Percentiles rank a stretch among this genome's conserved stretches.
These are phyloP conservation scores for Funneliformis caledonium DNA, from an alignment of 371 early-diverging fungal species.

Conservation along the genomic window DNA sequence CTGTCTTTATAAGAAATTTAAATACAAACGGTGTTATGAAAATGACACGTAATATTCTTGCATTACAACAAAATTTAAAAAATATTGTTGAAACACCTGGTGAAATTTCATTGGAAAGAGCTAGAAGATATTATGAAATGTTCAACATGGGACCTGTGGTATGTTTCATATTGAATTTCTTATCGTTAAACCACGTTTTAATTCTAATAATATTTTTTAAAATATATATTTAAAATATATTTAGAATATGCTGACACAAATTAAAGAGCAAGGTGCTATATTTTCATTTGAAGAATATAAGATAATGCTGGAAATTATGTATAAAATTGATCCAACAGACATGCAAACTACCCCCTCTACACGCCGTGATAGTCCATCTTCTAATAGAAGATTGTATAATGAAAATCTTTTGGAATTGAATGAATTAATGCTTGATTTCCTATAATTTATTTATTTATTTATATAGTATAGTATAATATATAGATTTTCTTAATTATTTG, in stretches of 20 bases:
- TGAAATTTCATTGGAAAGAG: slow-evolving; percentile 75
- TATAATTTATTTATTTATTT: slow-evolving; percentile 2
- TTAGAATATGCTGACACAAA: slow-evolving; percentile 33
- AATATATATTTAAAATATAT: neutral
- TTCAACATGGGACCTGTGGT: slow-evolving; percentile 66
- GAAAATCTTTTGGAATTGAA: slow-evolving; percentile 38
- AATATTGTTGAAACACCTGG: slow-evolving; percentile 67
- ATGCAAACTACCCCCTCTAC: neutral
- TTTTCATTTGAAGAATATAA: slow-evolving; percentile 39
- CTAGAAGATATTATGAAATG: slow-evolving; percentile 75
- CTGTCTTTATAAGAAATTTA: slow-evolving; percentile 71
- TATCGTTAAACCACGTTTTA: neutral
- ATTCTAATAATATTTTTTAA: neutral
- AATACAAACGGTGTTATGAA: slow-evolving; percentile 78
- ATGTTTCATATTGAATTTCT: slow-evolving; percentile 11
- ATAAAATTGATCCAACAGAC: slow-evolving; percentile 29
- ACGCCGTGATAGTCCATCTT: slow-evolving; percentile 16
- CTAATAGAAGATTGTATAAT: slow-evolving; percentile 33
- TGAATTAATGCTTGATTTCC: slow-evolving; percentile 36
- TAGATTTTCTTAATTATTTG: neutral
- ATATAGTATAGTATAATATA: neutral
- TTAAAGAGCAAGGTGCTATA: slow-evolving; percentile 11
- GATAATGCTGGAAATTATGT: slow-evolving; percentile 36
- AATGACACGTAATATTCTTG: slow-evolving; percentile 81
- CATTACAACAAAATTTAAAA: slow-evolving; percentile 86